Percentiles rank a stretch among this genome's conserved stretches.
phyloP scores from a whole-genome alignment of 192 early-diverging fungal species.

The Helicostylum pulchrum region DNA sequence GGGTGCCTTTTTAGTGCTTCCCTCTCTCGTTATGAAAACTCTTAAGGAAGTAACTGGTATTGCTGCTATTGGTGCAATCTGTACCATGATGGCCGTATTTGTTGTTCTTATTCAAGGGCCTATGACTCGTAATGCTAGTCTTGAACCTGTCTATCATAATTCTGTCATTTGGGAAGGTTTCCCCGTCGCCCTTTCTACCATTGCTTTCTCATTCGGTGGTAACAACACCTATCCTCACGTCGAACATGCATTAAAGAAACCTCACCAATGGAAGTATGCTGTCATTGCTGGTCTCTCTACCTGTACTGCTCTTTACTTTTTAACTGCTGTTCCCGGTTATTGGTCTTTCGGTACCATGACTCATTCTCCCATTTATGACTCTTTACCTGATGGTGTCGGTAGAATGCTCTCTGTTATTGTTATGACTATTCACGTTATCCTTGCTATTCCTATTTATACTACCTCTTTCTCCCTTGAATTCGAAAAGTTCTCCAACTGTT shows the following conservation, averaged over 20 bases:
- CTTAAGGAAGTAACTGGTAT: constrained; percentile 76
- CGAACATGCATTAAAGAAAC: constrained; percentile 74
- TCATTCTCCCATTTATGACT: constrained; percentile 68
- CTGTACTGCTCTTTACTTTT: constrained; percentile 68
- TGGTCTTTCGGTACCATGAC: constrained; percentile 66
- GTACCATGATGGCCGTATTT: constrained; percentile 70
- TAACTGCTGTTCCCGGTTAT: constrained; percentile 74
- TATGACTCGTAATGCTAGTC: constrained; percentile 41
- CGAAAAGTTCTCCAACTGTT: constrained; percentile 60
- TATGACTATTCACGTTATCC: constrained; percentile 79
- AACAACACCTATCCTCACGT: constrained; percentile 85
- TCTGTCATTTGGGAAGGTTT: constrained; percentile 65
- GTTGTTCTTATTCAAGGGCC: constrained; percentile 69
- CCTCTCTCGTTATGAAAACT: constrained; percentile 70
- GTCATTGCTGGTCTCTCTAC: constrained; percentile 59
- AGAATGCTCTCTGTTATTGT: constrained; percentile 63
- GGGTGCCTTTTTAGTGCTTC: constrained; percentile 60
- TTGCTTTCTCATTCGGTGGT: constrained; percentile 82
- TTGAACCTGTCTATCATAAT: constrained; percentile 41
- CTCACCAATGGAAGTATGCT: constrained; percentile 67
- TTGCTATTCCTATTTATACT: constrained; percentile 75
- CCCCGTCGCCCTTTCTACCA: constrained; percentile 73
- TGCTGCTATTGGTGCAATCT: constrained; percentile 72
- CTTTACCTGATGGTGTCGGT: constrained; percentile 62
- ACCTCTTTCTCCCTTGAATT: constrained; percentile 75